These are phyloP conservation scores for Hypsizygus marmoreus DNA, from an alignment of 768 basidiomycete genomes.

Conservation along the genomic window DNA sequence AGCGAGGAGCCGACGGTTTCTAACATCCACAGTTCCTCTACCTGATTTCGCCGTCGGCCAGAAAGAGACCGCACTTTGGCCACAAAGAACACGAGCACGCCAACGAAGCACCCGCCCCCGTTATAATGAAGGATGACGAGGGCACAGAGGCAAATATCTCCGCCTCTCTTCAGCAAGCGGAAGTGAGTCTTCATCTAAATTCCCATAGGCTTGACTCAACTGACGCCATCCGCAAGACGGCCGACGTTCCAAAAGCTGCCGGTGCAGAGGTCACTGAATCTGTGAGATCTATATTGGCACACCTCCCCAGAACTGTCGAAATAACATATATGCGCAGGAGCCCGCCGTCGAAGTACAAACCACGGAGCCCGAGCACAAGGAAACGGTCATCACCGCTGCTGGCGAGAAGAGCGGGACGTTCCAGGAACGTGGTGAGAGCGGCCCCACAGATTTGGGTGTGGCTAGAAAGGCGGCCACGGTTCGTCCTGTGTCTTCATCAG, in stretches of 20 bases:
- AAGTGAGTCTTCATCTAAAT: conserved; percentile 23
- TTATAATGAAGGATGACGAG: conserved; percentile 41
- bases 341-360: no score
- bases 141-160: conserved; percentile 40
- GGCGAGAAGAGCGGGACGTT: conserved; percentile 21
- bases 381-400: no score
- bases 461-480: conserved; percentile 28
- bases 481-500: conserved; percentile 9
- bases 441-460: conserved; percentile 23
- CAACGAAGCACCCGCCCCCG: conserved; percentile 16
- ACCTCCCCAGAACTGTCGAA: no score
- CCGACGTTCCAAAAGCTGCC: conserved; percentile 19
- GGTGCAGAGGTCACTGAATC: not conserved
- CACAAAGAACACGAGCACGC: conserved; percentile 30
- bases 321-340: no score
- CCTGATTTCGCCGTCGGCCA: conserved; percentile 41
- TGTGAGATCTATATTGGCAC: no score
- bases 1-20: no score
- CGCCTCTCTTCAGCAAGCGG: conserved; percentile 31
- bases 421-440: conserved; percentile 22
- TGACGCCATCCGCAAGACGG: conserved; percentile 6
- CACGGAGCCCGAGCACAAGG: no score
- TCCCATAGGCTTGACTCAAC: not conserved
- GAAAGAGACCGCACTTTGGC: conserved; percentile 30
- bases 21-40: conserved; percentile 35